A percentile compares a stretch with the other conserved stretches of the same genome.
Evolutionary conservation across 108 stramenopile genomes (phyloP).

Genomic region (Nitzschia palea): DNA sequence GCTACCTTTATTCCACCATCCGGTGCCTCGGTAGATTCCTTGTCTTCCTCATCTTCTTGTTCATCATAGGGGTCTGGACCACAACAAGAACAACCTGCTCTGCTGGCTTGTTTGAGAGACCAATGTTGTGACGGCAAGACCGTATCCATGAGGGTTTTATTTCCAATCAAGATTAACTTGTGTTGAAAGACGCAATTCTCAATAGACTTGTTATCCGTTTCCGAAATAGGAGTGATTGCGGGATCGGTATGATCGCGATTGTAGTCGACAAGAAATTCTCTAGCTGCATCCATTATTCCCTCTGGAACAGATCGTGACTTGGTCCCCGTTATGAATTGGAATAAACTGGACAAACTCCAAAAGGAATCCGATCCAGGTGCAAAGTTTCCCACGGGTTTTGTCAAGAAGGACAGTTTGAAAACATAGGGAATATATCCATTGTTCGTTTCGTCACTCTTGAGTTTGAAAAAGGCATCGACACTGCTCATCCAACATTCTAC

Average conservation of each 20-base stretch:
- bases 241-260: conserved; percentile 17
- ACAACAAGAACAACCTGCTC: conserved; percentile 60
- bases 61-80: conserved; percentile 37
- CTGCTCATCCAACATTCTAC: conserved; percentile 82
- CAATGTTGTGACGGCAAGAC: conserved; percentile 77
- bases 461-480: conserved; percentile 67
- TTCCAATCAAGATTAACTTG: conserved; percentile 76
- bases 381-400: conserved; percentile 40
- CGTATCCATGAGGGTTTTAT: conserved; percentile 82
- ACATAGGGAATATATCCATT: conserved; percentile 82
- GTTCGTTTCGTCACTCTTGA: conserved; percentile 74
- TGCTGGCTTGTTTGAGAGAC: conserved; percentile 64
- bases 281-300: conserved; percentile 53
- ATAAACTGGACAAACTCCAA: conserved; percentile 63
- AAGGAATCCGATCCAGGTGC: conserved; percentile 48
- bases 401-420: conserved; percentile 60
- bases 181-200: conserved; percentile 80
- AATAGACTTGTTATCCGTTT: conserved; percentile 39
- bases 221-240: not conserved
- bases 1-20: conserved; percentile 4
- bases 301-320: conserved; percentile 49
- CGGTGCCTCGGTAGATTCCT: conserved; percentile 5
- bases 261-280: conserved; percentile 45
- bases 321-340: conserved; percentile 78
- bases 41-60: conserved; percentile 34